Evolutionary conservation across 345 rosid species (phyloP), one percentile per base, ranked within the genome.

Genomic region (Eucalyptus cladocalyx): DNA sequence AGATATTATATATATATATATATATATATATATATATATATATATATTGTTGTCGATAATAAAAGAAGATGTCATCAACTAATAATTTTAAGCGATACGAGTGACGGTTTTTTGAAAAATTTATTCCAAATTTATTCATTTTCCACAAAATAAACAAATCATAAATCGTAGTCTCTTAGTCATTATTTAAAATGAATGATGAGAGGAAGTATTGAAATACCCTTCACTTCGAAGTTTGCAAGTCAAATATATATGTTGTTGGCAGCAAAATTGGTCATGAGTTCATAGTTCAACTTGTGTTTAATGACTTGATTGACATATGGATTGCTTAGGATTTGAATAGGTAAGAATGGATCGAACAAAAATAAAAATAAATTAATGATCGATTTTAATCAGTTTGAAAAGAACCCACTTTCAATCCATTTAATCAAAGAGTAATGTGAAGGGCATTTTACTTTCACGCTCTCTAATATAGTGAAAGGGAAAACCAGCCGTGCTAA

Each of bases 331-430:
- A n/a, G 16, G 11, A 65, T 15, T n/a, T 65, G 21, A 67, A n/a
- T 67, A 67, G 3, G 1, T n/a, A 32, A 32, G 21, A 16, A 67
- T 15, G 34, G 40, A 32, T 16, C 21, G 11, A n/a, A n/a, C 18
- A n/a, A 32, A 65, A n/a, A 65, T n/a, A 4, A n/a, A 67, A 7
- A 5, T 28, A 65, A 62, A 67, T 67, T 67, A 67, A 67, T 67
- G 19, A 67, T 0, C 9, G 37, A 32, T 67, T 0, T 16, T 0
- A 67, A 34, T n/a, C 14, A 0, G 3, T 67, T n/a, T 5, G 11
- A 15, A 67, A 67, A 67, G 34, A 32, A 67, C 40, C 19, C 10
- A 32, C 21, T n/a, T 67, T 56, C 6, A 24, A 56, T 56, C 1
- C 3, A 4, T 56, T 54, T 56, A 4, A 67, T 7, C 6, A 67